Evolutionary conservation across 352 stramenopile species (phyloP).

Genomic region (Phytophthora macrochlamydospora): DNA sequence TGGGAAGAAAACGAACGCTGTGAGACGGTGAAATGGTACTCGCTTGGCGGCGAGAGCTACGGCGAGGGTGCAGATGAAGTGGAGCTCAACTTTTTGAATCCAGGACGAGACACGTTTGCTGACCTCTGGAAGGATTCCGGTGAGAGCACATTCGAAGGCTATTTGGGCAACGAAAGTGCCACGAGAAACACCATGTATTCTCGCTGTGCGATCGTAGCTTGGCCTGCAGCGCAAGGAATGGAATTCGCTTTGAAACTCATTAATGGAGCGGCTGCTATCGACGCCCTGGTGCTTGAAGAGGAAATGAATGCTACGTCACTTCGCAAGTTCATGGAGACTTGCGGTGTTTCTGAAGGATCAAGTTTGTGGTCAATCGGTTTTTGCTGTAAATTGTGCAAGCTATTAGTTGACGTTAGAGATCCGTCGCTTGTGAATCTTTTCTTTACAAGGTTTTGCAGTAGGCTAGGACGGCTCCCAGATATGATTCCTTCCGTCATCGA

Average conservation of each 20-base stretch:
- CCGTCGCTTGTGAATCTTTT: not conserved
- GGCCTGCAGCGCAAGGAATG: constrained; percentile 4
- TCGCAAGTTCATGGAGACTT: constrained; percentile 7
- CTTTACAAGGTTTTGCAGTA: not conserved
- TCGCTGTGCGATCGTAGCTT: constrained; percentile 19
- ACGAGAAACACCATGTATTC: constrained; percentile 24
- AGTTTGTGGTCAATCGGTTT: not conserved
- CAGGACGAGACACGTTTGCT: constrained; percentile 9
- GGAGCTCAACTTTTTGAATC: constrained; percentile 22
- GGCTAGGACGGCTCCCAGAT: not conserved
- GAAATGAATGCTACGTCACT: constrained; percentile 1
- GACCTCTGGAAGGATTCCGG: constrained; percentile 16
- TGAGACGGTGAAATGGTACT: constrained; percentile 16
- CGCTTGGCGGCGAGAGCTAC: not conserved
- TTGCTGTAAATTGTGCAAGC: not conserved
- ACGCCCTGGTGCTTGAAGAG: constrained; percentile 1
- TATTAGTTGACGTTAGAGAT: not conserved
- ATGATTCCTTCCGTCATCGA: not conserved
- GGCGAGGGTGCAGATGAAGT: not conserved
- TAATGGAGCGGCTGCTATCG: constrained; percentile 1
- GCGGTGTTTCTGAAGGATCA: not conserved
- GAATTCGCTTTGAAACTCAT: constrained; percentile 8
- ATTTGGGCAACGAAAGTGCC: constrained; percentile 10
- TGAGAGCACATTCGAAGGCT: constrained; percentile 12
- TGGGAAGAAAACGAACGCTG: constrained; percentile 19